Evolutionary conservation across 108 stramenopile species (phyloP).

Genomic region (Skeletonema grethae): DNA sequence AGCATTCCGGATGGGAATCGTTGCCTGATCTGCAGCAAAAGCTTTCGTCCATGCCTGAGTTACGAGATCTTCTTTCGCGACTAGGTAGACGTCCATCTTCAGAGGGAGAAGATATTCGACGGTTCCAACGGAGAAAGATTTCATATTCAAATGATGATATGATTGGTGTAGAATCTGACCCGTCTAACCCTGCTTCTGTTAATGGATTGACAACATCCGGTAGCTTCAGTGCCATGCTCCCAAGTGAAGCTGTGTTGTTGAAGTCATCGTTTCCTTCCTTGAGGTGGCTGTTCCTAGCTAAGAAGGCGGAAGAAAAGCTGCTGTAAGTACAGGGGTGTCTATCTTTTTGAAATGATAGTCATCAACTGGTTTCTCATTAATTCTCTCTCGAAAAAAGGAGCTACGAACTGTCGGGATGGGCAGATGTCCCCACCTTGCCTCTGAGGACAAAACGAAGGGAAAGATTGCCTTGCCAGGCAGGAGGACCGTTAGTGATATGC

Average conservation of each 20-base stretch:
- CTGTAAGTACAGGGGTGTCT: slow-evolving; percentile 19
- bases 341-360: background rate
- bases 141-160: slow-evolving; percentile 47
- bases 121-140: slow-evolving; percentile 56
- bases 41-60: slow-evolving; percentile 59
- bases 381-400: slow-evolving; percentile 23
- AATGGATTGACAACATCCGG: slow-evolving; percentile 57
- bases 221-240: slow-evolving; percentile 74
- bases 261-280: slow-evolving; percentile 42
- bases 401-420: slow-evolving; percentile 68
- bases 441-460: slow-evolving; percentile 26
- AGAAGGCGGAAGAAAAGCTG: slow-evolving; percentile 68
- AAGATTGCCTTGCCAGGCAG: slow-evolving; percentile 59
- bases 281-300: slow-evolving; percentile 69
- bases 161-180: slow-evolving; percentile 65
- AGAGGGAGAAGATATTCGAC: slow-evolving; percentile 47
- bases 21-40: slow-evolving; percentile 57
- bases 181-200: slow-evolving; percentile 55
- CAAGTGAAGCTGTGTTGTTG: slow-evolving; percentile 72
- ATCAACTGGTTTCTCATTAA: background rate
- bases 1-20: slow-evolving; percentile 64
- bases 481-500: slow-evolving; percentile 77
- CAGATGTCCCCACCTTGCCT: slow-evolving; percentile 63
- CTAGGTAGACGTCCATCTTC: slow-evolving; percentile 67
- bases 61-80: slow-evolving; percentile 46